Percentiles rank a stretch among this genome's conserved stretches.
Evolutionary conservation across 208 protist genomes (phyloP).

Genomic region (Trypanosoma conorhini): DNA sequence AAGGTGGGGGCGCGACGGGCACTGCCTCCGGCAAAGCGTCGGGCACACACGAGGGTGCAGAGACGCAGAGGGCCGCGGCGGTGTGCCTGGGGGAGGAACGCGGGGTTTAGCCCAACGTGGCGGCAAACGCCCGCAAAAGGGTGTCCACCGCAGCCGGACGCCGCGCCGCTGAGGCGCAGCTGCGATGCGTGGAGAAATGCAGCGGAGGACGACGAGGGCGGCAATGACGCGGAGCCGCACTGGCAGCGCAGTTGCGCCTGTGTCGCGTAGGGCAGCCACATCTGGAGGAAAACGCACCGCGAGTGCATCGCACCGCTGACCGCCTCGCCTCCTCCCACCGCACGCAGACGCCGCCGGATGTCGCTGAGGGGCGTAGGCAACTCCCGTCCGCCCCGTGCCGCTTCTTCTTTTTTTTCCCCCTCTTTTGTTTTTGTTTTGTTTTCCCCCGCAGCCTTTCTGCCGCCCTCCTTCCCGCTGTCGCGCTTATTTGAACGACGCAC

Average conservation of each 20-base stretch:
- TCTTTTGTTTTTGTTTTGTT: too few relatives aligned
- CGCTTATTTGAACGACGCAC: too few relatives aligned
- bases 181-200: background rate
- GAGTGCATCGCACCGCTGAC: background rate
- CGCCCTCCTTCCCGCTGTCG: too few relatives aligned
- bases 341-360: background rate
- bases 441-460: too few relatives aligned
- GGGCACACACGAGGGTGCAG: constrained; percentile 12
- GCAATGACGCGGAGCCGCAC: background rate
- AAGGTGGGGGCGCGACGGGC: constrained; percentile 47
- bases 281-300: background rate
- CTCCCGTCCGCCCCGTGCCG: background rate
- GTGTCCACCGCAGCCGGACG: background rate
- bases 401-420: too few relatives aligned
- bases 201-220: background rate
- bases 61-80: background rate
- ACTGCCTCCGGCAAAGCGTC: constrained; percentile 29
- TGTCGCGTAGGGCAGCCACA: background rate
- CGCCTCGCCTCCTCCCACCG: background rate
- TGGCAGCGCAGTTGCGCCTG: background rate
- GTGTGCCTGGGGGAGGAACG: background rate
- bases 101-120: background rate
- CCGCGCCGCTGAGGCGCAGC: background rate
- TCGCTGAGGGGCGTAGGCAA: background rate
- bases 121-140: background rate